Conservation (phyloP, 495 filamentous ascomycete genomes). For the Trichoderma gamsii region DNA sequence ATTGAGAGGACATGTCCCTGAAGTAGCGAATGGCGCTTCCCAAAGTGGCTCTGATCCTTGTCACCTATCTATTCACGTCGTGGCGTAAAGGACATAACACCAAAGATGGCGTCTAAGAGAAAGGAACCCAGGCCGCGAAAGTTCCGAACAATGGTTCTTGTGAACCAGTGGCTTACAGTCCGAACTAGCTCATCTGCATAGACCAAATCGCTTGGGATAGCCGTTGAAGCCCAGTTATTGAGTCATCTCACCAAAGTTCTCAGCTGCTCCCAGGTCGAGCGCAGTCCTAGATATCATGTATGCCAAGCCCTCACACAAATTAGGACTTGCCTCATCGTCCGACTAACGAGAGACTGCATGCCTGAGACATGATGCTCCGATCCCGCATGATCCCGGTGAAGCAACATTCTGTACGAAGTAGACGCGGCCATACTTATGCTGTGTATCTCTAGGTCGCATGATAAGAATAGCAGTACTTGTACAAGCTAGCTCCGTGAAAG, state of each 20-base stretch:
- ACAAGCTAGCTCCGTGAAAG: not conserved
- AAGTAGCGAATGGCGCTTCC: not conserved
- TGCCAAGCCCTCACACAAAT: not conserved
- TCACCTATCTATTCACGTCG: not conserved
- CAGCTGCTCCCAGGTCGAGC: not conserved
- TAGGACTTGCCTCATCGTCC: not conserved
- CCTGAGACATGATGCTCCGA: slow-evolving; percentile 1
- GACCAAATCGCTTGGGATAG: not conserved
- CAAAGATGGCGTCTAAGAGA: not conserved
- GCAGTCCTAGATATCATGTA: not conserved
- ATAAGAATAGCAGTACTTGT: not conserved
- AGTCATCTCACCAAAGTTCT: not conserved
- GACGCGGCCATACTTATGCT: not conserved
- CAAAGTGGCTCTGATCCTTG: not conserved
- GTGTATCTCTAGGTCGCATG: not conserved
- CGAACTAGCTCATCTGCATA: too few relatives aligned
- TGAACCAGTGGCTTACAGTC: not conserved
- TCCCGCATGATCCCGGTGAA: slow-evolving; percentile 1
- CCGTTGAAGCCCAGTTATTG: not conserved
- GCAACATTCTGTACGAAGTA: not conserved
- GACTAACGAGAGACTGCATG: not conserved
- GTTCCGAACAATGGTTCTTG: not conserved
- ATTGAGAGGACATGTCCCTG: not conserved
- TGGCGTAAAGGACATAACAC: not conserved
- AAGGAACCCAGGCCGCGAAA: not conserved